Conservation (phyloP, 176 grass and related monocot species). For the Oryza coarctata region DNA sequence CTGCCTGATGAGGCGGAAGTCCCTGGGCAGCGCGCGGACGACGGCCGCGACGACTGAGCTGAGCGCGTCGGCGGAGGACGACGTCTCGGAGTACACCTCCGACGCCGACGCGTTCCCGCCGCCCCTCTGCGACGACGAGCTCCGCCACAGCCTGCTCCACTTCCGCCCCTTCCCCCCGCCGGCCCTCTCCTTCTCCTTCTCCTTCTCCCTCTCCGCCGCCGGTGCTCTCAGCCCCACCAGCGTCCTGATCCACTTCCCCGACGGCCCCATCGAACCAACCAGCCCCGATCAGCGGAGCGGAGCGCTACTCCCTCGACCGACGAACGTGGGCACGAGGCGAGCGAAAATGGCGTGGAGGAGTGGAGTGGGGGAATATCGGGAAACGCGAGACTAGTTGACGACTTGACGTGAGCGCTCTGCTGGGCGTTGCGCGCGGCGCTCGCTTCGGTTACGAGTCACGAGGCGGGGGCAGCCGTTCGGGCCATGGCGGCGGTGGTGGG, state of each 20-base stretch:
- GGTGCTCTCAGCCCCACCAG: slow-evolving; percentile 56
- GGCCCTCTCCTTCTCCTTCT: slow-evolving; percentile 31
- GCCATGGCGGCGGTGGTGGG: neutral
- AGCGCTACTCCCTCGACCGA: neutral
- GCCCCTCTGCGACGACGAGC: slow-evolving; percentile 47
- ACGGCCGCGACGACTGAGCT: slow-evolving; percentile 56
- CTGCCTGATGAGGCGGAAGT: slow-evolving; percentile 64
- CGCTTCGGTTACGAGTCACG: neutral
- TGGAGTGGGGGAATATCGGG: slow-evolving; percentile 1
- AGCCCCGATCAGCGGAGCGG: neutral
- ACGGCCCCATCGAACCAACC: slow-evolving; percentile 71
- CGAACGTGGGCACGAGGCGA: neutral
- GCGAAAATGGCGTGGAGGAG: slow-evolving; percentile 11
- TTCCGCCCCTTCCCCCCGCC: slow-evolving; percentile 47
- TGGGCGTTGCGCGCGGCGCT: slow-evolving; percentile 30
- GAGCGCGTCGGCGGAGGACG: slow-evolving; percentile 54
- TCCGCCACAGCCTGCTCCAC: slow-evolving; percentile 76
- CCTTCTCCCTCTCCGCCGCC: slow-evolving; percentile 33
- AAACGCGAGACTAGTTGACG: slow-evolving; percentile 2
- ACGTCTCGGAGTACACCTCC: slow-evolving; percentile 50
- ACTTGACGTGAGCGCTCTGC: slow-evolving; percentile 26
- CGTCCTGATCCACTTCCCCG: slow-evolving; percentile 81
- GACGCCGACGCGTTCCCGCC: slow-evolving; percentile 41
- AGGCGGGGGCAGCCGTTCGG: slow-evolving; percentile 27
- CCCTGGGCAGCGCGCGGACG: slow-evolving; percentile 58